phyloP scores from a whole-genome alignment of 2,329 filamentous ascomycete species.

The Ophiostoma quercus region DNA sequence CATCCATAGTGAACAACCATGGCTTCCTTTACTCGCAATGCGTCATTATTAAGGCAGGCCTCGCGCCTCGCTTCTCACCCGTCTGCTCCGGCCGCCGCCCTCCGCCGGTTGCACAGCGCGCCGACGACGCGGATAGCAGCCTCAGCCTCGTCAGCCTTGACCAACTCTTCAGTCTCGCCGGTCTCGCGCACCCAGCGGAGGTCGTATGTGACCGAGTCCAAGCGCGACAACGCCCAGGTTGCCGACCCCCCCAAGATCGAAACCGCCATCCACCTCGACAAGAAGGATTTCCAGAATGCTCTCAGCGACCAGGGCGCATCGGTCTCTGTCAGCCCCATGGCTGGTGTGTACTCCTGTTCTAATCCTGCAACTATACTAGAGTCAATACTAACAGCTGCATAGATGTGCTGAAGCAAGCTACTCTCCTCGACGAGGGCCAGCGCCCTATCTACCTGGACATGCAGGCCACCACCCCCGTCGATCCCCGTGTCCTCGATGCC shows the following conservation, averaged over 20 bases:
- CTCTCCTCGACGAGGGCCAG: constrained; percentile 85
- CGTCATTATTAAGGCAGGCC: constrained; percentile 55
- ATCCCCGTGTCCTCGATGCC: constrained; percentile 88
- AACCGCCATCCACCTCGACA: constrained; percentile 78
- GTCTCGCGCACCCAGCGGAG: constrained; percentile 36
- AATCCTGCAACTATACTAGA: not conserved
- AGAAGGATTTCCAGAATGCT: constrained; percentile 68
- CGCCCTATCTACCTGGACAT: constrained; percentile 97
- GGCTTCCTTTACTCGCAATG: constrained; percentile 22
- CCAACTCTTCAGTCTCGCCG: constrained; percentile 23
- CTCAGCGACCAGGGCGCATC: constrained; percentile 37
- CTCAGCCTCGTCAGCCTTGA: not conserved
- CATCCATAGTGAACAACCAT: constrained; percentile 18
- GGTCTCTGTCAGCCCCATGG: constrained; percentile 70
- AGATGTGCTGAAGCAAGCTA: constrained; percentile 85
- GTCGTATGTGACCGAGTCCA: constrained; percentile 79
- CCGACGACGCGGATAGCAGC: constrained; percentile 33
- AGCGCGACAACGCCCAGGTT: constrained; percentile 73
- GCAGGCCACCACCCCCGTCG: constrained; percentile 93
- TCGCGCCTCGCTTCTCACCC: constrained; percentile 51
- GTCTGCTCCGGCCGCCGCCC: constrained; percentile 32
- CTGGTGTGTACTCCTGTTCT: constrained; percentile 43
- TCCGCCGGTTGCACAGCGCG: constrained; percentile 33
- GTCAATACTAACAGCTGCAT: not conserved
- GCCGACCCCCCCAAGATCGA: constrained; percentile 71